A percentile compares a stretch with the other conserved stretches of the same genome.
Evolutionary conservation across 108 stramenopile genomes (phyloP).

Genomic region (Pseudonitzschia delicatissima): DNA sequence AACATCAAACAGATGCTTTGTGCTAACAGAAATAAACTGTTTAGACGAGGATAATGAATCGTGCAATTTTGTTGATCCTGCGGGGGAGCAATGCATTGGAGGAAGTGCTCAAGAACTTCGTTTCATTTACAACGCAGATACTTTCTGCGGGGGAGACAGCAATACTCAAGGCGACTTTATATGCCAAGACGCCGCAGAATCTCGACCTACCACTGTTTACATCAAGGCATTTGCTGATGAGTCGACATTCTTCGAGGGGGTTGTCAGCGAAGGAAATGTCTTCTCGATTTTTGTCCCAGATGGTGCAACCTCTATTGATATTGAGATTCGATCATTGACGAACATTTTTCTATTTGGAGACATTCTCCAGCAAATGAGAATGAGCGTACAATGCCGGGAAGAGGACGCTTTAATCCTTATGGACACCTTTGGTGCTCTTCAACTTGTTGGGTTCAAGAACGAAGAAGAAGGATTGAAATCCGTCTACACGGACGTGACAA

Average conservation of each 20-base stretch:
- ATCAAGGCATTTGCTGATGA: not conserved
- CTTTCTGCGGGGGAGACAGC: constrained; percentile 22
- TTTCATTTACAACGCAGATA: constrained; percentile 21
- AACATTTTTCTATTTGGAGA: not conserved
- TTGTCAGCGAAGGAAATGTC: constrained; percentile 20
- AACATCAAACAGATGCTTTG: not conserved
- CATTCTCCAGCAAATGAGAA: constrained; percentile 12
- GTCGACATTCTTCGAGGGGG: constrained; percentile 6
- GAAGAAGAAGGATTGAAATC: constrained; percentile 14
- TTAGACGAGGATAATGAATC: constrained; percentile 5
- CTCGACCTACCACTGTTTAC: constrained; percentile 14
- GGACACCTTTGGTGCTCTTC: constrained; percentile 25
- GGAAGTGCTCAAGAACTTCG: constrained; percentile 12
- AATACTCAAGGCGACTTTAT: constrained; percentile 16
- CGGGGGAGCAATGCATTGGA: constrained; percentile 14
- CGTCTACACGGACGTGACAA: constrained; percentile 17
- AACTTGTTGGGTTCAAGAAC: constrained; percentile 33
- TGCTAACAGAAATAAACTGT: constrained; percentile 11
- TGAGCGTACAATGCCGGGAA: constrained; percentile 15
- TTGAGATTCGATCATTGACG: constrained; percentile 13
- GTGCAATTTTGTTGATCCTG: constrained; percentile 15
- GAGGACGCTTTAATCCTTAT: constrained; percentile 20
- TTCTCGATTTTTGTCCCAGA: constrained; percentile 11
- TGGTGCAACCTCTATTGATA: not conserved
- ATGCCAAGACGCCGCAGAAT: constrained; percentile 5